Evolutionary conservation across 495 filamentous ascomycete genomes (phyloP), one percentile per base, ranked within the genome.

Genomic region (Penicillium paxilli): DNA sequence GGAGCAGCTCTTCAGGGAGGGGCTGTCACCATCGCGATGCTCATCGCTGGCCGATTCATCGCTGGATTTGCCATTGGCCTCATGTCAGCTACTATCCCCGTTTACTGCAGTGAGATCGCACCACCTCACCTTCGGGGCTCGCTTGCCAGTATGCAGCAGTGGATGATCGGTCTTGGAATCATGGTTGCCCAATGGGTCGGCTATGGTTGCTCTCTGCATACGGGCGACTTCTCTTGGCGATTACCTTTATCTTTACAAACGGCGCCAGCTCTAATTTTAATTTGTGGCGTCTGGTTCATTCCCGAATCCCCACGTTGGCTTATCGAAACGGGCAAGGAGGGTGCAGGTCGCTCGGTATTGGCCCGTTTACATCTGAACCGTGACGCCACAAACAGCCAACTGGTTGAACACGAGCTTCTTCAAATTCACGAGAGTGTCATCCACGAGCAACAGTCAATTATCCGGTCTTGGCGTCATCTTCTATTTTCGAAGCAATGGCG

Each of bases 281-380:
- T 65, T 6, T 52, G 66, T 7, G 79, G 80, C 10, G 64, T 81
- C 24, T 75, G 73, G 57, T 81, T 80, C 56, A 70, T 84, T 11
- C 70, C 71, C 9, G 82, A 84, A 58, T 81, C 78, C 0, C 82
- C 82, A 11, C 66, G 83, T 42, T 86, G 81, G 81, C 67, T 85
- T 7, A 75, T 80, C 24, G 72, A 81, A 52, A 74, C 77, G 52
- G 79, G 76, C 44, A 73, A 72, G 26, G 54, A 74, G 41, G 70
- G 67, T 11, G 75, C 76, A 47, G 78, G 71, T 6, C 70, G 70
- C 32, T 52, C 59, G 8, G 65, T 73, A 20, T 76, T 83, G 52
- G 55, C 60, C 12, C 59, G 59, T 12, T 74, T 79, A 9, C 80
- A 80, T 49, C 44, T 63, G 3, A 66, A 73, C 58, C 38, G 26